phyloP scores from a whole-genome alignment of 345 rosid genomes.

The Turnera subulata region DNA sequence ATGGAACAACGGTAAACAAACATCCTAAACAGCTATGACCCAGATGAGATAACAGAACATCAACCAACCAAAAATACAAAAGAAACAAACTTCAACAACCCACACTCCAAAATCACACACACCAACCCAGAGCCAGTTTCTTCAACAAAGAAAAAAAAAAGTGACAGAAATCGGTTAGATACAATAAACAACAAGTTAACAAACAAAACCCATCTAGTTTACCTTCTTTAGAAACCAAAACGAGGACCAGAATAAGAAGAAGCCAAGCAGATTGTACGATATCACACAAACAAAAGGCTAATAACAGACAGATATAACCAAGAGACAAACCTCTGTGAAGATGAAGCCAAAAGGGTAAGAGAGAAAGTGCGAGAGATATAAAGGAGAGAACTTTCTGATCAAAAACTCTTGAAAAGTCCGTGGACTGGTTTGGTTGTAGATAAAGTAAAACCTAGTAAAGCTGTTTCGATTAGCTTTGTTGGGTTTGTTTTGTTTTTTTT shows the following conservation, averaged over 20 bases:
- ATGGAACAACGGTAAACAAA: too few species aligned
- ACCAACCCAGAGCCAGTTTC: too few species aligned
- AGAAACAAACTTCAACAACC: neutral
- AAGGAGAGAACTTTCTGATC: constrained; percentile 1
- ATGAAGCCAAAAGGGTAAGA: neutral
- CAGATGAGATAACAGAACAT: neutral
- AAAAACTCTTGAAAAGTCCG: constrained; percentile 3
- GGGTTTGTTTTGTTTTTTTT: too few species aligned
- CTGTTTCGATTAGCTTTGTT: neutral
- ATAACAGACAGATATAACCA: neutral
- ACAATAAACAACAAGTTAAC: neutral
- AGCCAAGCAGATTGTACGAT: neutral
- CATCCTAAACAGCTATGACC: neutral
- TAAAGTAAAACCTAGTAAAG: constrained; percentile 5
- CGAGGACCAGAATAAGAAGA: neutral
- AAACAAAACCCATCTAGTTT: too few species aligned
- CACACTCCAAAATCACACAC: neutral
- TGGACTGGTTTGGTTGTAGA: constrained; percentile 2
- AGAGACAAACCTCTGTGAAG: neutral
- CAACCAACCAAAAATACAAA: neutral
- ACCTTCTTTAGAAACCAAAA: too few species aligned
- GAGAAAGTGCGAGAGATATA: too few species aligned
- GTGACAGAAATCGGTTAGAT: neutral
- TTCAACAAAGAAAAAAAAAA: too few species aligned
- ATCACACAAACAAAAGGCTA: too few species aligned